Conservation (phyloP, 768 basidiomycete genomes). For the Lactifluus volemus region DNA sequence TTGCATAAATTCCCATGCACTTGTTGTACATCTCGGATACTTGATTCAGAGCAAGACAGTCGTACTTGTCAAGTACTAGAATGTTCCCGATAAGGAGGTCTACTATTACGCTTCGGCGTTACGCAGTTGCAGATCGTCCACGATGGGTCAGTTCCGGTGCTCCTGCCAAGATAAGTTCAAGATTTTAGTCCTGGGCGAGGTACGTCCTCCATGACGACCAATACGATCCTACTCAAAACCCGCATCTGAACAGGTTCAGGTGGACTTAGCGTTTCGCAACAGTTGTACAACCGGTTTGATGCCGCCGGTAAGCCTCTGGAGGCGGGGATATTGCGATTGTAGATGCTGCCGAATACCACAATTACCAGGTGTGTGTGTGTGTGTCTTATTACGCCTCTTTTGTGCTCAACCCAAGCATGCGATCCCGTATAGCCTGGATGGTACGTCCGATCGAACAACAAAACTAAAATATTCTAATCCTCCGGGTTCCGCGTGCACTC, state of each 20-base stretch:
- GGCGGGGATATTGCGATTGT: slow-evolving; percentile 77
- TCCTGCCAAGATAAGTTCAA: slow-evolving; percentile 53
- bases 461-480: no score
- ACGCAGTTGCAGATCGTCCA: not conserved
- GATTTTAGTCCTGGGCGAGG: slow-evolving; percentile 85
- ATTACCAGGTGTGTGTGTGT: slow-evolving; percentile 58
- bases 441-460: slow-evolving; percentile 32
- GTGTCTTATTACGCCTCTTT: no score
- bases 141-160: slow-evolving; percentile 32
- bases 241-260: slow-evolving; percentile 51
- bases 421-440: slow-evolving; percentile 68
- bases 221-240: not conserved
- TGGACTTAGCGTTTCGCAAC: slow-evolving; percentile 77
- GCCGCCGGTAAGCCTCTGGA: slow-evolving; percentile 58
- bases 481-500: not conserved
- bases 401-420: slow-evolving; percentile 3
- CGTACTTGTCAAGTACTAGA: not conserved
- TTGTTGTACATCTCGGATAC: no score
- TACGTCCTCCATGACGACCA: slow-evolving; percentile 27
- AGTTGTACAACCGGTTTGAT: slow-evolving; percentile 76
- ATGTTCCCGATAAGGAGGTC: slow-evolving; percentile 12
- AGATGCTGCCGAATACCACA: slow-evolving; percentile 73
- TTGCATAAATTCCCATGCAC: not conserved
- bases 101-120: not conserved
- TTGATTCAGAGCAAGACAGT: no score